Conservation (phyloP, 2,329 filamentous ascomycete species). For the Xylariaceae sp. region DNA sequence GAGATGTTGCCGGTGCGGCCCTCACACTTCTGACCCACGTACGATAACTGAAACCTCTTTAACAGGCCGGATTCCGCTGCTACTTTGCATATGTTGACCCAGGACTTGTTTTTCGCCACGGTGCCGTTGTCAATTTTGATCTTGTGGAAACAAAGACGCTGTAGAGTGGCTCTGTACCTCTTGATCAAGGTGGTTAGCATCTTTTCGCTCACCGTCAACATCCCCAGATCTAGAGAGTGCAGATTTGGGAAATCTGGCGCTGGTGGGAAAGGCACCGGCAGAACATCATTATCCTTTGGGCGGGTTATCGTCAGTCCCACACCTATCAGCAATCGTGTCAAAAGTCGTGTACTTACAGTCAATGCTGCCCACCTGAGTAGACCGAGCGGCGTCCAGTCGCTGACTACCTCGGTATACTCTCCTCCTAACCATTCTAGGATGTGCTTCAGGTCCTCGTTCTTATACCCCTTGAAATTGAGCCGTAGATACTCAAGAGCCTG, state of each 20-base stretch:
- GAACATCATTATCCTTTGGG: constrained; percentile 1
- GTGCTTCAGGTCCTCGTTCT: constrained; percentile 17
- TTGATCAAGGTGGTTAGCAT: constrained; percentile 34
- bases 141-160: constrained; percentile 42
- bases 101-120: constrained; percentile 32
- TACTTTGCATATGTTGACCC: constrained; percentile 36
- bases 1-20: background rate
- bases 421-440: constrained; percentile 39
- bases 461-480: constrained; percentile 41
- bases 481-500: constrained; percentile 47
- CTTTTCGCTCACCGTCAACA: constrained; percentile 28
- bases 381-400: background rate
- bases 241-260: constrained; percentile 34
- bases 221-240: constrained; percentile 42
- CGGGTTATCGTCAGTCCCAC: background rate
- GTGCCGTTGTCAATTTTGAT: constrained; percentile 29
- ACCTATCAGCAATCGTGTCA: background rate
- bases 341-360: constrained; percentile 5
- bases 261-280: constrained; percentile 15
- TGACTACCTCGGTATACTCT: background rate
- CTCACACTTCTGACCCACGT: constrained; percentile 23
- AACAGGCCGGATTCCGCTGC: constrained; percentile 35
- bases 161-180: constrained; percentile 42
- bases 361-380: background rate
- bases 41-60: constrained; percentile 31